Conservation (phyloP, 164 flowering plant species). For the Warburgia ugandensis region DNA sequence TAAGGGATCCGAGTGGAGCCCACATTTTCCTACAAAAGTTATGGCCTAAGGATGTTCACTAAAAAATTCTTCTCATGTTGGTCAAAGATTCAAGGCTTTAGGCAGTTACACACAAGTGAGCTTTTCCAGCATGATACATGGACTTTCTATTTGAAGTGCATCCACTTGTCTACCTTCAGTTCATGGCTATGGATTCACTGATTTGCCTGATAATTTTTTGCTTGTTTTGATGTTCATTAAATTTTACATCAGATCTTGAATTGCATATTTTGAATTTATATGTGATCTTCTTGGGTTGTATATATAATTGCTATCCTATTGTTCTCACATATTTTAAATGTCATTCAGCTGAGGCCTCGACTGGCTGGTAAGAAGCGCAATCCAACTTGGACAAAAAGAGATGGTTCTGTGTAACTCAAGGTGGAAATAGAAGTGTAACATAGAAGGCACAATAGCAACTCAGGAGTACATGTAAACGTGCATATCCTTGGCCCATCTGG, state of each 20-base stretch:
- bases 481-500: constrained; percentile 1
- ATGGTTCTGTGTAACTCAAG: constrained; percentile 1
- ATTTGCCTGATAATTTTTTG: background rate
- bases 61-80: no score
- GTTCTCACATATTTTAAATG: background rate
- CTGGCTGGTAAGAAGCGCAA: constrained; percentile 32
- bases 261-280: background rate
- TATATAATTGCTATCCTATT: background rate
- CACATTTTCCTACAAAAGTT: no score
- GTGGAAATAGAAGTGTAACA: constrained; percentile 3
- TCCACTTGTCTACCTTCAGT: no score
- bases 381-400: constrained; percentile 8
- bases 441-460: background rate
- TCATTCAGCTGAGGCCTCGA: constrained; percentile 36
- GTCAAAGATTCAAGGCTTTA: no score
- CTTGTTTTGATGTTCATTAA: background rate
- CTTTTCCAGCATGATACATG: no score
- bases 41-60: no score
- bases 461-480: constrained; percentile 4
- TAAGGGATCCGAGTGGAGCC: no score
- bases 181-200: no score
- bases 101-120: no score
- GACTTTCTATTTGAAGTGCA: no score
- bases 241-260: background rate
- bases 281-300: background rate